These are phyloP conservation scores for Platanthera guangdongensis DNA, from an alignment of 106 monocot species.

Conservation along the genomic window DNA sequence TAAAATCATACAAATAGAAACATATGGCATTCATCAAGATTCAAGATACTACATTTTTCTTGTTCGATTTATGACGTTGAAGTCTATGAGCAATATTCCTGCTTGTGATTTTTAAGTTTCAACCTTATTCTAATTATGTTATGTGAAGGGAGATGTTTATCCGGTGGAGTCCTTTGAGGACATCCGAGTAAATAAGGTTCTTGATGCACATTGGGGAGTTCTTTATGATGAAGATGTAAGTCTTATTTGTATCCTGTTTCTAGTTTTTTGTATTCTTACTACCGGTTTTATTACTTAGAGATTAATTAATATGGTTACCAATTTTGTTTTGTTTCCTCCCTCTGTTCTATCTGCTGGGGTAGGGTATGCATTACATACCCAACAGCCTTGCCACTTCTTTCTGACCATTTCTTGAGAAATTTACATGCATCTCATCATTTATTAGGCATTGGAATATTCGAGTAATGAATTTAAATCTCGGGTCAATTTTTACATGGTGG, in stretches of 20 bases:
- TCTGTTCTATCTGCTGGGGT: not conserved
- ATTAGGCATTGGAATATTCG: not conserved
- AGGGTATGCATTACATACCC: not conserved
- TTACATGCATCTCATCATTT: not conserved
- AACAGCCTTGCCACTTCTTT: not conserved
- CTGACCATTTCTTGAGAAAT: not conserved
- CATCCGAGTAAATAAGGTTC: slow-evolving; percentile 59
- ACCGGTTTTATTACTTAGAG: not conserved
- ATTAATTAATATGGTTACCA: not conserved
- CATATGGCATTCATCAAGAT: not conserved
- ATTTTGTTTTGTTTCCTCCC: not conserved
- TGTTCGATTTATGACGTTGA: not conserved
- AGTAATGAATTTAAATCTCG: not conserved
- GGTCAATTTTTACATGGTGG: too few species aligned
- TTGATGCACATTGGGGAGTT: slow-evolving; percentile 97
- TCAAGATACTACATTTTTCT: not conserved
- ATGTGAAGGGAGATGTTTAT: slow-evolving; percentile 84
- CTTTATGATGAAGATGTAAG: slow-evolving; percentile 84
- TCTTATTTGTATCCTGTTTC: not conserved
- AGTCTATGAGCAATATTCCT: not conserved
- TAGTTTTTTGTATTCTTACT: not conserved
- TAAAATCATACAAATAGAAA: not conserved
- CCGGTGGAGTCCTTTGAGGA: slow-evolving; percentile 81
- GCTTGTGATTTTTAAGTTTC: not conserved
- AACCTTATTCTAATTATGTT: not conserved